phyloP scores from a whole-genome alignment of 2,329 filamentous ascomycete genomes.

The Capronia coronata region DNA sequence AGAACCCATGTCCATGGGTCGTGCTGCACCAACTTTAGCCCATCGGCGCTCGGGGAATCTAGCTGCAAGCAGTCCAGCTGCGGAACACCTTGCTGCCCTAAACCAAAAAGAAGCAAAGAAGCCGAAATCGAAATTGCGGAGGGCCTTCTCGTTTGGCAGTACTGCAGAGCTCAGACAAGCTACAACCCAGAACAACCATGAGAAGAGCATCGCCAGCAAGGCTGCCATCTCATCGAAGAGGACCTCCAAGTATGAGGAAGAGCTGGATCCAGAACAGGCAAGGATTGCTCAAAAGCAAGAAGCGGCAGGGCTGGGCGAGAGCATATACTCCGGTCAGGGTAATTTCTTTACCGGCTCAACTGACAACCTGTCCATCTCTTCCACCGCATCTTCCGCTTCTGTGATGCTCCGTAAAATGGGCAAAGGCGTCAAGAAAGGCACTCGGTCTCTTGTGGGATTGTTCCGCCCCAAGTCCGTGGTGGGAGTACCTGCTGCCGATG shows the following conservation, averaged over 20 bases:
- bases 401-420: constrained; percentile 86
- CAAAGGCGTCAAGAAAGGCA: constrained; percentile 92
- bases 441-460: constrained; percentile 81
- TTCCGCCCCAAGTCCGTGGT: constrained; percentile 92
- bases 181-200: constrained; percentile 55
- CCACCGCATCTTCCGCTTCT: constrained; percentile 45
- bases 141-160: constrained; percentile 95
- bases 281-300: constrained; percentile 91
- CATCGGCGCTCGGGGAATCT: constrained; percentile 15
- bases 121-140: constrained; percentile 76
- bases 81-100: constrained; percentile 78
- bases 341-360: constrained; percentile 84
- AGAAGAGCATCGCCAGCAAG: constrained; percentile 40
- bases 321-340: constrained; percentile 82
- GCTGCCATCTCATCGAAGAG: constrained; percentile 48
- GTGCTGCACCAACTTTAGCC: constrained; percentile 20
- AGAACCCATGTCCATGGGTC: background rate
- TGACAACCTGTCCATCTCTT: constrained; percentile 65
- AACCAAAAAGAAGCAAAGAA: constrained; percentile 76
- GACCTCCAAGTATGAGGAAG: constrained; percentile 58
- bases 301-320: constrained; percentile 81
- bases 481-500: constrained; percentile 67
- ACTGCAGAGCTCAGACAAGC: constrained; percentile 80
- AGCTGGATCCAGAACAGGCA: constrained; percentile 79
- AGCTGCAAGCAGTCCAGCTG: constrained; percentile 56